These are phyloP conservation scores for Persicaria maculosa DNA, from an alignment of 148 eudicot species.

Conservation along the genomic window DNA sequence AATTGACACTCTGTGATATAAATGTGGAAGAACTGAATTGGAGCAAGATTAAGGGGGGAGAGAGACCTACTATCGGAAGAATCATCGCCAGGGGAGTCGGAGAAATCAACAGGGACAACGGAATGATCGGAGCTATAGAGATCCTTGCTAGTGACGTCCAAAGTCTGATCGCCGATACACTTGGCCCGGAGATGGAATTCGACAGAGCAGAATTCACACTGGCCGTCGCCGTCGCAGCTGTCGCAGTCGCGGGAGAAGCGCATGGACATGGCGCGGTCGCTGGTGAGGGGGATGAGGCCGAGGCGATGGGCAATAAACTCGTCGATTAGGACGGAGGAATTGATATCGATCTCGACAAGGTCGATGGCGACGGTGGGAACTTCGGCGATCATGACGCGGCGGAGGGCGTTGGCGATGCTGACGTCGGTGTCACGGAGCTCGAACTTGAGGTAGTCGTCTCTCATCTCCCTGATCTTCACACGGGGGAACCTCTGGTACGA, in stretches of 20 bases:
- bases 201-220: slow-evolving; percentile 89
- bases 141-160: slow-evolving; percentile 87
- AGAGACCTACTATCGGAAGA: slow-evolving; percentile 35
- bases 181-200: slow-evolving; percentile 82
- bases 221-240: slow-evolving; percentile 93
- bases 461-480: slow-evolving; percentile 67
- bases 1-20: not conserved
- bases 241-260: slow-evolving; percentile 96
- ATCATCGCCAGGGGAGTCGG: slow-evolving; percentile 46
- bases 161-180: slow-evolving; percentile 67
- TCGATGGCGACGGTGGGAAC: slow-evolving; percentile 90
- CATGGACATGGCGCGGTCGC: slow-evolving; percentile 88
- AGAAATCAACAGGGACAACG: slow-evolving; percentile 74
- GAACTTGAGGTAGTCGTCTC: slow-evolving; percentile 68
- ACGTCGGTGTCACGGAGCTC: slow-evolving; percentile 82
- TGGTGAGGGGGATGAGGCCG: slow-evolving; percentile 77
- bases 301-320: slow-evolving; percentile 89
- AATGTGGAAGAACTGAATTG: too few species aligned
- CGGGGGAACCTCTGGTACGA: slow-evolving; percentile 79
- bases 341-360: slow-evolving; percentile 87
- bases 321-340: slow-evolving; percentile 82
- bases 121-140: slow-evolving; percentile 68
- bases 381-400: slow-evolving; percentile 93
- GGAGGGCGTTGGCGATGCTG: slow-evolving; percentile 82
- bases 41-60: not conserved